These are phyloP conservation scores for Ophiostoma quercus DNA, from an alignment of 2,329 filamentous ascomycete species.

Conservation along the genomic window DNA sequence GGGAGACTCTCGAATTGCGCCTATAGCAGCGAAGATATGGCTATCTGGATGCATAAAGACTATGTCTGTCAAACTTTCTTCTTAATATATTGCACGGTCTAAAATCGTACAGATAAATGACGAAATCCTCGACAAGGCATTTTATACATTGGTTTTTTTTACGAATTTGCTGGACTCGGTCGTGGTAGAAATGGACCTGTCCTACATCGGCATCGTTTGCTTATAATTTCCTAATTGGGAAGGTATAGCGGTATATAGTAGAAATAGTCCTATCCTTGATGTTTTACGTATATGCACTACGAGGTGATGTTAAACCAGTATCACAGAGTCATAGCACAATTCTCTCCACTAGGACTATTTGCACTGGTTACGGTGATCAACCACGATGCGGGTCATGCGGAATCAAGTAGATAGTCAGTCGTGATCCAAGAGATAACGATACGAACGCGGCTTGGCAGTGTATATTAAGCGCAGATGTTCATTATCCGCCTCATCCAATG, in stretches of 20 bases:
- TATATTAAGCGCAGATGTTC: neutral
- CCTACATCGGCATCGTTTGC: neutral
- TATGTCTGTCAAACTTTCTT: neutral
- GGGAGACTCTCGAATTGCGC: neutral
- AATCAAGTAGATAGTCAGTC: neutral
- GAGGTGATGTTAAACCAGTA: neutral
- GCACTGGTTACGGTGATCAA: neutral
- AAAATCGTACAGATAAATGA: too few relatives aligned
- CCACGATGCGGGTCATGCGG: neutral
- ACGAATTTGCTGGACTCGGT: neutral
- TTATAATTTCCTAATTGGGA: neutral
- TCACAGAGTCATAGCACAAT: too few relatives aligned
- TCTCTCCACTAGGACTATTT: neutral
- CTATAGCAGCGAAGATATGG: neutral
- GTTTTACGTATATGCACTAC: neutral
- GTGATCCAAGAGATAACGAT: neutral
- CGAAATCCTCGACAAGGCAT: neutral
- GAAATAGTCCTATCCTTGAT: neutral
- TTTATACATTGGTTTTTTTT: neutral
- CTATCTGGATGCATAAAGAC: neutral
- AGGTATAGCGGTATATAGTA: neutral
- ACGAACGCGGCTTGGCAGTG: neutral
- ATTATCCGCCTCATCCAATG: neutral
- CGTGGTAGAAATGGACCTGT: neutral
- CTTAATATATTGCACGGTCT: neutral